Evolutionary conservation across 768 basidiomycete species (phyloP), one percentile per base, ranked within the genome.

Genomic region (Pulveroboletus sp.): DNA sequence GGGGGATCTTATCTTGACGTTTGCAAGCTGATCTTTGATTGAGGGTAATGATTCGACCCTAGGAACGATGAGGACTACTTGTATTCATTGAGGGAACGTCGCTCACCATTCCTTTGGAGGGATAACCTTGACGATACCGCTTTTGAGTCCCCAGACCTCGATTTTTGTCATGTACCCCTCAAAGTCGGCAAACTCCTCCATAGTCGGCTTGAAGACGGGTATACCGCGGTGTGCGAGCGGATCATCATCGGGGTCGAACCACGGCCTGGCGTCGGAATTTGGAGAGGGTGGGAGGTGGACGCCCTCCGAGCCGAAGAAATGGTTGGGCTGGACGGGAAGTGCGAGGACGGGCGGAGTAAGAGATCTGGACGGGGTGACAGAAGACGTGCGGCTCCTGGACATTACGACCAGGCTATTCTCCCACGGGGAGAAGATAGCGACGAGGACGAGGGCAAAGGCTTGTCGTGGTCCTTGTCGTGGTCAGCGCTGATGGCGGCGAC

Each of bases 101-200:
- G 70, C 87, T 63, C 50, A 91, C 94, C 94, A 98, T 75, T 95
- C 89, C 60, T 82, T 81, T 5, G 95, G 95, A 28, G 95, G 95
- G 52, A 99, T 87, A 55, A 99, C 82, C 71, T 99, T 99, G 53
- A 94, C 86, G 56, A 98, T 95, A 21, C 96, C 96, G 56, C 91
- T 93, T 50, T 76, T 76, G 64, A 76, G 79, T 1, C 96, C 96
- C 91, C 96, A 99, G 53, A 82, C 79, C 65, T 94, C 92, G 39
- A 98, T 78, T 53, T 71, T 81, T 55, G 80, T 84, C 79, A 96
- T 86, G 66, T 91, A 98, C 10, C 64, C 84, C 62, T 99, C 95
- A 67, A 97, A 98, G 69, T 93, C 89, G 54, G 75, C 66, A 59
- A 96, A 96, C 60, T 98, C 92, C 44, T 86, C 84, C 82, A 94